Base-by-base conservation (phyloP, 2,329 filamentous ascomycete species). In the Davidsoniella neocaledoniae region DNA sequence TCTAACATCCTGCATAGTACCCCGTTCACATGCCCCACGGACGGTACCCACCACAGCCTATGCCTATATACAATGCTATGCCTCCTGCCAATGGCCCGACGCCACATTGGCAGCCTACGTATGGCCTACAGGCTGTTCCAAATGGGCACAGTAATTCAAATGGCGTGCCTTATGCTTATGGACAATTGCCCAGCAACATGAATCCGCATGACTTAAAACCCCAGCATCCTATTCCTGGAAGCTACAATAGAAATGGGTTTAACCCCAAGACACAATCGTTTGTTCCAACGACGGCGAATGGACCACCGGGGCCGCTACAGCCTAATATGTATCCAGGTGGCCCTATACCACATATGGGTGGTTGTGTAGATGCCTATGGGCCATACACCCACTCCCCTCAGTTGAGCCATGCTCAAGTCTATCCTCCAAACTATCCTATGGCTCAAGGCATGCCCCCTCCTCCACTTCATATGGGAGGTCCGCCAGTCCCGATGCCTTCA, bases 261-360 rank as follows among this genome's bases (percentile, higher is more conserved):
- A 95, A 95, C 60, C 90, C 88, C 1, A 88, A 94, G 66, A 95
- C 85, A 14, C 85, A 94, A 60, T 84, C 88, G 0, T 95, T 96
- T 63, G 77, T 94, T 21, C 90, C 90, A 1, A 69, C 54, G 4
- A 9, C 29, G 25, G 48, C 44, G 43, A 63, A 65, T 16, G 60
- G 41, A n/a, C 23, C 26, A 23, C 39, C 26, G 42, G 76, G 54
- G 66, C 68, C 23, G 69, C 73, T 5, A 29, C 17, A 10, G 26
- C 29, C 9, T 36, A 46, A 9, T 16, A 46, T 44, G 37, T 52
- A 49, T 23, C 36, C 46, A 1, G 41, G 21, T 9, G 33, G 33
- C 23, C 21, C 50, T 19, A 69, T 68, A 38, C 72, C 74, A 54
- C 69, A 72, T 47, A 65, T 71, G 40, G 76, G 73, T 54, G 71